phyloP scores from a whole-genome alignment of 768 basidiomycete species.

The Mycena maculata region DNA sequence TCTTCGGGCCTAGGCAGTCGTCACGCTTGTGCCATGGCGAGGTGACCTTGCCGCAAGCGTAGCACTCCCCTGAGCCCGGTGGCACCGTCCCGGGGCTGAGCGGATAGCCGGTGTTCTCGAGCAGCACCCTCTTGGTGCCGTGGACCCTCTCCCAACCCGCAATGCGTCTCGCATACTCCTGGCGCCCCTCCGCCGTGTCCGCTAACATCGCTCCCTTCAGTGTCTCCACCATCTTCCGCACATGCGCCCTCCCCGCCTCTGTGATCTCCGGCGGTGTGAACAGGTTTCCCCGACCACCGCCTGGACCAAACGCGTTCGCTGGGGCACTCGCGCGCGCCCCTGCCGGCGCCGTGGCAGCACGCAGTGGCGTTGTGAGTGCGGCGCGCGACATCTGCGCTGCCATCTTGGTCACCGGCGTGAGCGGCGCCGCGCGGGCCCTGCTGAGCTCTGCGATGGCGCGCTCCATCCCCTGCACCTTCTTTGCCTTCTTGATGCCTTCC shows the following conservation, averaged over 20 bases:
- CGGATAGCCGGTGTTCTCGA: slow-evolving; percentile 23
- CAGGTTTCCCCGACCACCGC: slow-evolving; percentile 7
- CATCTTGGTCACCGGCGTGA: slow-evolving; percentile 11
- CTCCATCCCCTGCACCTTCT: slow-evolving; percentile 11
- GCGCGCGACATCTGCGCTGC: slow-evolving; percentile 4
- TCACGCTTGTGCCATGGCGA: slow-evolving; percentile 5
- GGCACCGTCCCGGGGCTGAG: slow-evolving; percentile 16
- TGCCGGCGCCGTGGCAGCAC: not conserved
- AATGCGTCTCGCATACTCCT: slow-evolving; percentile 4
- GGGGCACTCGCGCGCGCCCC: not conserved
- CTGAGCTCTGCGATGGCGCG: not conserved
- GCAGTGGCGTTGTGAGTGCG: too few relatives aligned
- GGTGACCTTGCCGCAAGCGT: slow-evolving; percentile 16
- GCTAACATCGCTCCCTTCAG: not conserved
- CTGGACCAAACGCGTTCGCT: not conserved
- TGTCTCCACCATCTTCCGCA: not conserved
- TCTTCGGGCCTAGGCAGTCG: slow-evolving; percentile 14
- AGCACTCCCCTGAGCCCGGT: slow-evolving; percentile 28
- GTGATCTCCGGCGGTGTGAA: not conserved
- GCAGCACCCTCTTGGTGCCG: not conserved
- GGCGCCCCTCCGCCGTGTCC: not conserved
- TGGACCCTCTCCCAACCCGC: slow-evolving; percentile 1
- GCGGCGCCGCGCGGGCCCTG: not conserved
- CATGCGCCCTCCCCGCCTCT: not conserved
- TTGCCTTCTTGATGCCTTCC: slow-evolving; percentile 8